Evolutionary conservation across 2,329 filamentous ascomycete genomes (phyloP), one percentile per base, ranked within the genome.

Genomic region (Fusarium decemcellulare): DNA sequence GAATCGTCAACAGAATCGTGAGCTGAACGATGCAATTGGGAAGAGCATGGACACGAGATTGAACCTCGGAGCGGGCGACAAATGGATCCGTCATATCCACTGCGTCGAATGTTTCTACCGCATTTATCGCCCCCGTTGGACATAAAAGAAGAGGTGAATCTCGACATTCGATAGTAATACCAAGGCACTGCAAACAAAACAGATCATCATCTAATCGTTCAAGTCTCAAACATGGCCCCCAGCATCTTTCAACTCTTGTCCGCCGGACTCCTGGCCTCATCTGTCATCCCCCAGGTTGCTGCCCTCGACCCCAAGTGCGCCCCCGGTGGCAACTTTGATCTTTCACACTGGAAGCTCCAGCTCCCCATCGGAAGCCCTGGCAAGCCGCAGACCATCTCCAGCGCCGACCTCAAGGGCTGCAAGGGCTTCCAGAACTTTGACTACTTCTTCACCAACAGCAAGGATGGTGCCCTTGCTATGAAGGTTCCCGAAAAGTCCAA

Each of bases 391-490:
- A 60, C 61, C 11, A 76, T 82, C 37, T 60, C 74, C 9, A 65
- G 72, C 42, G 64, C 68, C 6, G 59, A 76, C 23, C 77, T 83
- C 15, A 58, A 72, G n/a, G 77, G 78, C 55, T 83, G 80, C 70
- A 36, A 62, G 6, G 81, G 81, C 9, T 83, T 76, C 68, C 44
- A 76, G 16, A 65, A 76, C 65, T 52, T 65, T 7, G 29, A 78
- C 2, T 75, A 78, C 61, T 82, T 82, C 75, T 81, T 75, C 74
- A 80, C 78, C 39, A 73, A 76, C 61, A 58, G 58, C 15, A 63
- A 65, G 8, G 74, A 77, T 48, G 79, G 78, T n/a, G 70, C 76
- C 5, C 61, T 83, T 2, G 78, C 81, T 23, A 78, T 81, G 74
- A 81, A 79, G 70, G 81, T 82, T 2, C 79, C 80, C 2, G 80